Conservation (phyloP, 768 basidiomycete species). For the Leccinum uliginosum region DNA sequence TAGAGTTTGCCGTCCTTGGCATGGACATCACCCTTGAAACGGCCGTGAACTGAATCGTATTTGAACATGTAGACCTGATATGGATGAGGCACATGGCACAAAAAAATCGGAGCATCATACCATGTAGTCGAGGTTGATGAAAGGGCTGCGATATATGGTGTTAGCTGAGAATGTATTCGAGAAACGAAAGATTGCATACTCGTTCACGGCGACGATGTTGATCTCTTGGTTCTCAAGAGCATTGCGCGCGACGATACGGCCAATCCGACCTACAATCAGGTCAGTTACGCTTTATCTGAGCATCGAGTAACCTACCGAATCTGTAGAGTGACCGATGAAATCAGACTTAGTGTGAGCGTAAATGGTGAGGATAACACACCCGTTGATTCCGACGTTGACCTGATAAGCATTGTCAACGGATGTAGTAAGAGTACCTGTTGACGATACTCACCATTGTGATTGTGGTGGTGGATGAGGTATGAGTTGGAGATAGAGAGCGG, state of each 20-base stretch:
- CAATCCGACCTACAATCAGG: constrained; percentile 78
- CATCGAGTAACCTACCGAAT: constrained; percentile 60
- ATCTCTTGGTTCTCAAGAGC: constrained; percentile 72
- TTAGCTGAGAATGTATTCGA: constrained; percentile 2
- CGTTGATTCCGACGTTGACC: constrained; percentile 96
- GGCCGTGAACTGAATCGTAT: constrained; percentile 90
- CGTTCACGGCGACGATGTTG: constrained; percentile 92
- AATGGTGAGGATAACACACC: constrained; percentile 47
- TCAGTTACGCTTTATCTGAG: constrained; percentile 4
- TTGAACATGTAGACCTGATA: constrained; percentile 96
- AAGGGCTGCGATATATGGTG: constrained; percentile 57
- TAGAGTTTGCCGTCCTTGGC: constrained; percentile 85
- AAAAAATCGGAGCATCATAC: constrained; percentile 35
- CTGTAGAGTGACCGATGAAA: constrained; percentile 25
- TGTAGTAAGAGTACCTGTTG: neutral
- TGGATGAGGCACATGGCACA: constrained; percentile 1
- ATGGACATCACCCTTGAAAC: constrained; percentile 83
- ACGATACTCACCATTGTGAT: constrained; percentile 24
- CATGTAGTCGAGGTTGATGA: constrained; percentile 98
- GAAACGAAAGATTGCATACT: constrained; percentile 48
- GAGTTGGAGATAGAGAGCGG: constrained; percentile 2
- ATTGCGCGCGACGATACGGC: constrained; percentile 97
- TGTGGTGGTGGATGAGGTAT: constrained; percentile 5
- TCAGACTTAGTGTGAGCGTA: constrained; percentile 10
- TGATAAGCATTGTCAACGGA: constrained; percentile 13